Percentiles rank a stretch among this genome's conserved stretches.
Conservation (phyloP, 2,329 filamentous ascomycete genomes). For the Sarocladium kiliense region DNA sequence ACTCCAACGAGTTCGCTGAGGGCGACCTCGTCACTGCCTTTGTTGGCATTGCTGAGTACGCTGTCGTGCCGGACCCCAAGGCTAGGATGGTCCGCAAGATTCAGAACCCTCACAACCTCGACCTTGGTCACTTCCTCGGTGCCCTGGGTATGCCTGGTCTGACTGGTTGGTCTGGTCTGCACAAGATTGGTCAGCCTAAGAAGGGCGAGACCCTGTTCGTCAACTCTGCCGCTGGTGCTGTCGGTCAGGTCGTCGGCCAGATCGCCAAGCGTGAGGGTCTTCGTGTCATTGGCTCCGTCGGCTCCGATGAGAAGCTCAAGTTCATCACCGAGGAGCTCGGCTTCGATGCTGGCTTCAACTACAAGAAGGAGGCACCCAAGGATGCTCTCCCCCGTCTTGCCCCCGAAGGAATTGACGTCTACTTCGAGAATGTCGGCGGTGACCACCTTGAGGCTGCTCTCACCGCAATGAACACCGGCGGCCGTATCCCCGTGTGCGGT, state of each 20-base stretch:
- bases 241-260: slow-evolving; percentile 79
- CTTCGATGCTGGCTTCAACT: slow-evolving; percentile 69
- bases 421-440: slow-evolving; percentile 50
- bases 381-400: slow-evolving; percentile 67
- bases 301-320: slow-evolving; percentile 72
- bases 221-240: slow-evolving; percentile 72
- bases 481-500: slow-evolving; percentile 60
- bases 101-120: slow-evolving; percentile 64
- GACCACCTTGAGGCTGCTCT: slow-evolving; percentile 45
- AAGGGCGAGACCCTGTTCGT: slow-evolving; percentile 75
- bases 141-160: slow-evolving; percentile 58
- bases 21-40: slow-evolving; percentile 61
- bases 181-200: slow-evolving; percentile 59
- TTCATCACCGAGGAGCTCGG: slow-evolving; percentile 51
- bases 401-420: slow-evolving; percentile 70
- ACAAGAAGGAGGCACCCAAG: slow-evolving; percentile 71
- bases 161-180: slow-evolving; percentile 65
- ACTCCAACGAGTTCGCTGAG: slow-evolving; percentile 54
- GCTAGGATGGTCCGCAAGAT: slow-evolving; percentile 46
- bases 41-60: slow-evolving; percentile 66
- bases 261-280: slow-evolving; percentile 77
- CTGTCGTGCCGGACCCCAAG: slow-evolving; percentile 42
- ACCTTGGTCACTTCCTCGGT: slow-evolving; percentile 65
- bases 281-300: slow-evolving; percentile 74
- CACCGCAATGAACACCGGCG: slow-evolving; percentile 49